Percentiles rank a stretch among this genome's conserved stretches.
These are phyloP conservation scores for Calonectria leucothoes DNA, from an alignment of 2,329 filamentous ascomycete species.

Conservation along the genomic window DNA sequence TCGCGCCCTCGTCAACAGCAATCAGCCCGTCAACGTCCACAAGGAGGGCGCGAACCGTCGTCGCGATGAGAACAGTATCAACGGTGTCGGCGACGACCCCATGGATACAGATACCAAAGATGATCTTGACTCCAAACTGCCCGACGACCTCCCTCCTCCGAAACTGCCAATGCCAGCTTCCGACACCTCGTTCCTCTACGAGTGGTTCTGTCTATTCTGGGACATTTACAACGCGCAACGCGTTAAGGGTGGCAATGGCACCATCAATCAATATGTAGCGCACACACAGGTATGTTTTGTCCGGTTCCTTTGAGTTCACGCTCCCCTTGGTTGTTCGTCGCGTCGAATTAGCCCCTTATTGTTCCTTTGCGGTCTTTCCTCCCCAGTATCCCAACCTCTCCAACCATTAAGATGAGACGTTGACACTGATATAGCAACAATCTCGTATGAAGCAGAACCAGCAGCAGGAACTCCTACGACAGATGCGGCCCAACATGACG, in stretches of 20 bases:
- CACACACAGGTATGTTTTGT: slow-evolving; percentile 80
- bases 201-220: slow-evolving; percentile 99
- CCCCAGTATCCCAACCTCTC: slow-evolving; percentile 22
- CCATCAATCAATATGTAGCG: slow-evolving; percentile 80
- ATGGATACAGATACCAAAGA: slow-evolving; percentile 90
- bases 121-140: slow-evolving; percentile 77
- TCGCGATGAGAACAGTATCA: slow-evolving; percentile 73
- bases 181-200: slow-evolving; percentile 88
- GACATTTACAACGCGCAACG: slow-evolving; percentile 91
- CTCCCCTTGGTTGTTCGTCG: slow-evolving; percentile 19
- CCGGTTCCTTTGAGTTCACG: slow-evolving; percentile 34
- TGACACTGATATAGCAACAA: slow-evolving; percentile 63
- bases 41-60: slow-evolving; percentile 78
- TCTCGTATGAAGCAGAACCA: slow-evolving; percentile 79
- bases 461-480: slow-evolving; percentile 81
- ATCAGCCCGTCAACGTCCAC: slow-evolving; percentile 73
- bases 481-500: slow-evolving; percentile 72
- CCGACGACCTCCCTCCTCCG: slow-evolving; percentile 82
- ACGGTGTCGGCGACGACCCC: slow-evolving; percentile 77
- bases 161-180: slow-evolving; percentile 73
- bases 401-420: slow-evolving; percentile 28
- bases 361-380: neutral
- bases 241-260: slow-evolving; percentile 71
- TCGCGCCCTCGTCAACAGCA: slow-evolving; percentile 75
- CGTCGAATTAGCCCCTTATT: slow-evolving; percentile 25